Percentiles rank a stretch among this genome's conserved stretches.
Evolutionary conservation across 805 yeast species (phyloP).

Genomic region (Saccharomycopsis selenospora): DNA sequence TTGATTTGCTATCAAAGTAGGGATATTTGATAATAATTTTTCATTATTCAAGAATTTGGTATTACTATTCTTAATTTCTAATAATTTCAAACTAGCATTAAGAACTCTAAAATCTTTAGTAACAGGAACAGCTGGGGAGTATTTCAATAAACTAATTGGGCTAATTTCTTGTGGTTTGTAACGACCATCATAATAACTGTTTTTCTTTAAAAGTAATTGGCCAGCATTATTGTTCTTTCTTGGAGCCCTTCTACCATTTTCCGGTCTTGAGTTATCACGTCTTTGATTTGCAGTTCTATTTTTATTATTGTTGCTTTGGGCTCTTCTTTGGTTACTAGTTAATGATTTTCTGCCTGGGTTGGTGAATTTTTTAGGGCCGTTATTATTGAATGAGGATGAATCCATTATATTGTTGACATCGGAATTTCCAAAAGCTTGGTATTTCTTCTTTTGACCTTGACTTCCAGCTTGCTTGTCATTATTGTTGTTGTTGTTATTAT

Average conservation of each 20-base stretch:
- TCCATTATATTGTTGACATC: slow-evolving; percentile 1
- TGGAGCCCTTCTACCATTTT: not conserved
- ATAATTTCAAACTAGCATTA: slow-evolving; percentile 8
- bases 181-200: not conserved
- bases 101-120: slow-evolving; percentile 14
- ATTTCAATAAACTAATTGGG: slow-evolving; percentile 10
- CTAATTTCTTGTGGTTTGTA: slow-evolving; percentile 10
- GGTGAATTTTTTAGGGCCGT: not conserved
- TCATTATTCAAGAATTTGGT: slow-evolving; percentile 6
- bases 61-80: slow-evolving; percentile 4
- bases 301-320: too few species aligned
- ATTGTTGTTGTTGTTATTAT: slow-evolving; percentile 1
- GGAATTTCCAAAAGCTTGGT: not conserved
- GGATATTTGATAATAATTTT: slow-evolving; percentile 7
- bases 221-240: not conserved
- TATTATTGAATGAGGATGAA: not conserved
- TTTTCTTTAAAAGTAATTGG: not conserved
- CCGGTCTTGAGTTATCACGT: not conserved
- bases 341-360: not conserved
- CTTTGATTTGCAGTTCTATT: too few species aligned
- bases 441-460: not conserved
- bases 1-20: slow-evolving; percentile 6
- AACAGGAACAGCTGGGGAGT: slow-evolving; percentile 13
- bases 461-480: too few species aligned
- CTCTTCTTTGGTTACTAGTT: not conserved